Evolutionary conservation across 2,329 filamentous ascomycete genomes (phyloP), one percentile per base, ranked within the genome.

Genomic region (Helicocarpus griseus): DNA sequence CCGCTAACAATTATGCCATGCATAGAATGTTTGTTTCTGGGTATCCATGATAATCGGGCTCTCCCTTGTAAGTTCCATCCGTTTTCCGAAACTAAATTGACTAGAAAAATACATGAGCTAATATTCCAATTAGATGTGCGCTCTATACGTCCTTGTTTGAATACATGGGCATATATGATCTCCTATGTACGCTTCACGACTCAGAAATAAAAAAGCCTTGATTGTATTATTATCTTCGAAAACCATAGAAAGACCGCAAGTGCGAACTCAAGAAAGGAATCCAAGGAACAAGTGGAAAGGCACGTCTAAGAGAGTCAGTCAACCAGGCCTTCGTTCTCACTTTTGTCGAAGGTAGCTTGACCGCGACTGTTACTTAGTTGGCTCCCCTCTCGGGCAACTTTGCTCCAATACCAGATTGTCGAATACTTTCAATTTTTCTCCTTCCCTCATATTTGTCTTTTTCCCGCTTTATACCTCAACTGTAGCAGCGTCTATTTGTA

Each of bases 31-130:
- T 22, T 84, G 87, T 55, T 95, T 95, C 65, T 95, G 90, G 90
- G 84, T 81, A 62, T 89, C 85, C 22, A 95, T 95, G 87, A 89
- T 95, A 58, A 64, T 93, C 47, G 90, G 90, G 0, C 70, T 95
- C 54, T 87, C 86, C 55, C 73, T 91, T 79, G 86, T 90, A 72
- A 68, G 83, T 73, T 38, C n/a, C n/a, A n/a, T n/a, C n/a, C n/a
- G 21, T 14, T 13, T 26, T 28, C 31, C 6, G 3, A 4, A 14
- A 9, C 31, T 14, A 17, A n/a, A 4, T 38, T 24, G 13, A 1
- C 40, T 22, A 8, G 35, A 8, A 17, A 24, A n/a, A 51, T 36
- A 29, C 9, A 47, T n/a, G 21, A n/a, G 7, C 40, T 21, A n/a
- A 35, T 45, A 33, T 24, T 54, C 36, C 50, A 36, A 11, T 5